Percentiles rank a stretch among this genome's conserved stretches.
These are phyloP conservation scores for Metarhizium anisopliae DNA, from an alignment of 2,329 filamentous ascomycete species.

Conservation along the genomic window DNA sequence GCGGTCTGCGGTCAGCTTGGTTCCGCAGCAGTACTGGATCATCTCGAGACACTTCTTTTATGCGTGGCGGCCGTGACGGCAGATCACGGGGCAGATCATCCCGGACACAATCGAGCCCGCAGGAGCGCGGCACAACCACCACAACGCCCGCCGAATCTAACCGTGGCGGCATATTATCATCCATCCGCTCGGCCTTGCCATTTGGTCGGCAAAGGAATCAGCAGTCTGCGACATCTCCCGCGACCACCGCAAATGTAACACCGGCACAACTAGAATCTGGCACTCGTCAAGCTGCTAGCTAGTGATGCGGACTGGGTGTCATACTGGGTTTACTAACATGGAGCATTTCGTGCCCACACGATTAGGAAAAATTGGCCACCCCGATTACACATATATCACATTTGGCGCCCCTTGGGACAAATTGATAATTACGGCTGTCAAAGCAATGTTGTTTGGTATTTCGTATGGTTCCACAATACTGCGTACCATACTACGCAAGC, in stretches of 20 bases:
- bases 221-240: conserved; percentile 9
- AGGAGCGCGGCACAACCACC: conserved; percentile 7
- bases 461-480: too few relatives aligned
- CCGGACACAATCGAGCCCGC: conserved; percentile 3
- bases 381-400: not conserved
- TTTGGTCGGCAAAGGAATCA: conserved; percentile 21
- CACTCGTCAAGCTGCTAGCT: conserved; percentile 15
- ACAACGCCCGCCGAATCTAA: conserved; percentile 1
- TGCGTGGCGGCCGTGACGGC: not conserved
- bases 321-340: not conserved
- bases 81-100: conserved; percentile 1
- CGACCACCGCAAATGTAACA: conserved; percentile 21
- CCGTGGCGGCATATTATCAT: conserved; percentile 18
- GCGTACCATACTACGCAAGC: too few relatives aligned
- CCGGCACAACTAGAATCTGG: conserved; percentile 40
- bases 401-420: too few relatives aligned
- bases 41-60: not conserved
- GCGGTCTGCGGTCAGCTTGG: conserved; percentile 31
- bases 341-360: not conserved
- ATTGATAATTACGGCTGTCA: too few relatives aligned
- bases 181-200: conserved; percentile 22
- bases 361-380: not conserved
- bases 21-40: conserved; percentile 15
- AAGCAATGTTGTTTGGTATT: too few relatives aligned
- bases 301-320: not conserved